Evolutionary conservation across 2,329 filamentous ascomycete genomes (phyloP), one percentile per base, ranked within the genome.

Genomic region (Pestalotiopsis sp.): DNA sequence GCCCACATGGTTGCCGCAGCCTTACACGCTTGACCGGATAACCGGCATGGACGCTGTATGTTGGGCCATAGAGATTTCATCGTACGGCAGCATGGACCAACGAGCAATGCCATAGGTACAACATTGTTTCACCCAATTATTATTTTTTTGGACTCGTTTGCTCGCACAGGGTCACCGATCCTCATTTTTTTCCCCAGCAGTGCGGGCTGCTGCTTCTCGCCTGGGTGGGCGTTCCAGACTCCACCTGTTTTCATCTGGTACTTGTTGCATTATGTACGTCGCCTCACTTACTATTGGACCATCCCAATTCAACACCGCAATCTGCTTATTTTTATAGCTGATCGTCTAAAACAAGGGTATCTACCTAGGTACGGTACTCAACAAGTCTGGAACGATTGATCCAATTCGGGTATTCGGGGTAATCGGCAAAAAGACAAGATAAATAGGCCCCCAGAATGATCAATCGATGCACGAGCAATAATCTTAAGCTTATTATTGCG

Each of bases 1-100:
- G n/a, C 30, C 58, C 58, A 61, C 58, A 35, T 61, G 58, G 58
- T 11, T 35, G 26, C 58, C 26, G 30, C 58, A 61, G 58, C 58
- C 58, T 39, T 61, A 39, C 58, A 30, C 58, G 30, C 44, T 61
- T 39, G 14, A 3, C 35, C 58, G 58, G 58, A 61, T 61, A 61
- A 38, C 58, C 58, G 58, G 58, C 58, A 61, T 35, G 26, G 24
- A 58, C 56, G 26, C 26, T 30, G 30, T 39, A 24, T 58, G 55
- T 20, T 13, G 24, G 24, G 14, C 17, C 24, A 26, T 26, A 26
- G 4, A 26, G 26, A 26, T 26, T 52, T 10, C 44, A 52, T 52
- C 17, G 55, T 20, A 61, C 11, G 6, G 30, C 24, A 61, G 58
- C 58, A 39, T 61, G 38, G 58, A 61, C 58, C 58, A 61, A 35